Conservation (phyloP, 2,329 filamentous ascomycete genomes). For the Didymella pinodella region DNA sequence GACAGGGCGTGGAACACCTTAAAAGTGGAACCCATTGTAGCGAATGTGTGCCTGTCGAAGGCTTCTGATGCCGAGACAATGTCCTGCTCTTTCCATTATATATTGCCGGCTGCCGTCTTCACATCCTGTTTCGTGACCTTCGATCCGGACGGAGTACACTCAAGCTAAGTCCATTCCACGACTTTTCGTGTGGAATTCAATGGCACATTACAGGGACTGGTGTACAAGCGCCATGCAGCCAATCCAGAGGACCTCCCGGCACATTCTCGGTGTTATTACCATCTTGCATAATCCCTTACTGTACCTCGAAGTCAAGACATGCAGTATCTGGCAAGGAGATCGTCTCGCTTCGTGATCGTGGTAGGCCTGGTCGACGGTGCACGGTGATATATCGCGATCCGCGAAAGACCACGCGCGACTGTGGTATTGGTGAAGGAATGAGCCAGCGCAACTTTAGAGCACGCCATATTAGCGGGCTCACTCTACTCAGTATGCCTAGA, state of each 20-base stretch:
- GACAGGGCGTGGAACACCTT: conserved; percentile 22
- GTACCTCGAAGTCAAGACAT: conserved; percentile 3
- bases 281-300: conserved; percentile 7
- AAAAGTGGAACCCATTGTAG: conserved; percentile 21
- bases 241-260: conserved; percentile 3
- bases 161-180: conserved; percentile 14
- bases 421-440: conserved; percentile 13
- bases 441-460: neutral
- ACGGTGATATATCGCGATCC: conserved; percentile 11
- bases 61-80: conserved; percentile 19
- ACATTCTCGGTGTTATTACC: conserved; percentile 10
- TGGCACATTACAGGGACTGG: conserved; percentile 1
- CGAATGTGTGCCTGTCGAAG: conserved; percentile 20
- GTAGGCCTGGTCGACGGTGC: conserved; percentile 4
- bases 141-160: conserved; percentile 2
- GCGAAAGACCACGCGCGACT: conserved; percentile 5
- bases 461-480: conserved; percentile 1
- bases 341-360: conserved; percentile 5
- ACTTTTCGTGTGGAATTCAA: conserved; percentile 11
- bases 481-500: neutral
- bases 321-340: conserved; percentile 12
- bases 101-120: conserved; percentile 1
- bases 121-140: neutral
- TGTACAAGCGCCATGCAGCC: neutral
- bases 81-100: conserved; percentile 19